Conservation (phyloP, 2,329 filamentous ascomycete species). For the Tolypocladium guangdongense region DNA sequence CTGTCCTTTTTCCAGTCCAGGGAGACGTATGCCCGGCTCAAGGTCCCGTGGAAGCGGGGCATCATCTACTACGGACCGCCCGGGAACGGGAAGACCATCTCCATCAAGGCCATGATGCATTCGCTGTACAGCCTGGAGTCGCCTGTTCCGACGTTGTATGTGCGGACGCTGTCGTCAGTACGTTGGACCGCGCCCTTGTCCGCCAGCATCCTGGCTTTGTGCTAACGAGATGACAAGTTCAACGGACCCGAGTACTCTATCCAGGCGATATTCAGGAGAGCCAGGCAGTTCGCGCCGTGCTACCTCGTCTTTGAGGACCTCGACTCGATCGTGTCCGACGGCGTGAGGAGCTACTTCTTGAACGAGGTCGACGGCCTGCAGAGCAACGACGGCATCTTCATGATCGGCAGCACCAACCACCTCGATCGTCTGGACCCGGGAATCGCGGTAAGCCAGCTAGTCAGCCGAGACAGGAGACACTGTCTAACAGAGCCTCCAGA, state of each 20-base stretch:
- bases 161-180: conserved; percentile 37
- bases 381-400: conserved; percentile 60
- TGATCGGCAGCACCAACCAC: conserved; percentile 56
- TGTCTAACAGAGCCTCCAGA: no score
- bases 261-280: conserved; percentile 43
- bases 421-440: conserved; percentile 57
- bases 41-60: conserved; percentile 62
- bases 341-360: conserved; percentile 56
- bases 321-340: conserved; percentile 51
- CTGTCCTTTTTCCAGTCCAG: conserved; percentile 51
- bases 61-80: conserved; percentile 57
- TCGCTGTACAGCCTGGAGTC: conserved; percentile 42
- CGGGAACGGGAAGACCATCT: conserved; percentile 59
- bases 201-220: neutral
- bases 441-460: conserved; percentile 33
- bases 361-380: conserved; percentile 63
- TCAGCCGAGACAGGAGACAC: no score
- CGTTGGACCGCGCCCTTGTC: conserved; percentile 5
- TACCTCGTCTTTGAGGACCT: conserved; percentile 64
- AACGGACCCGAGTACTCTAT: conserved; percentile 46
- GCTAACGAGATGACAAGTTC: conserved; percentile 21
- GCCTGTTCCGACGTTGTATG: conserved; percentile 49
- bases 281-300: conserved; percentile 53
- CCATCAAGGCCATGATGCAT: conserved; percentile 61
- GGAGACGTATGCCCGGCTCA: conserved; percentile 46